phyloP scores from a whole-genome alignment of 2,329 filamentous ascomycete species.

The Penicillium sp. region DNA sequence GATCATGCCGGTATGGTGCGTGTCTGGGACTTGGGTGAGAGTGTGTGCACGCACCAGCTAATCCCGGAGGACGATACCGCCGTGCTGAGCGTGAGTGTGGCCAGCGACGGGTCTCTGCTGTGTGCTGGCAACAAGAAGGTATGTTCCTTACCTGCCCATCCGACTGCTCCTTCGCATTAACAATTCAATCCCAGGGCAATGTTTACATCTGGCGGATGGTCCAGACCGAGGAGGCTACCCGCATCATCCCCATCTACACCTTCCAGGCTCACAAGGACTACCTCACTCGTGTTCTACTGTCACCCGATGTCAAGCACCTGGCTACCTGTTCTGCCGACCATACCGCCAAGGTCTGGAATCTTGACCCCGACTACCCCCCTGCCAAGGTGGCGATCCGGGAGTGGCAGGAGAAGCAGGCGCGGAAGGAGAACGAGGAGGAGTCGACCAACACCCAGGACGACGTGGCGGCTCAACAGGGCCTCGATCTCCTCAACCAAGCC shows the following conservation, averaged over 20 bases:
- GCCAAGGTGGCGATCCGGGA: constrained; percentile 38
- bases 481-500: constrained; percentile 21
- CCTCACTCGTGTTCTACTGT: constrained; percentile 86
- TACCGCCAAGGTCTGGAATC: constrained; percentile 93
- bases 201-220: constrained; percentile 97
- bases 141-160: constrained; percentile 14
- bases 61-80: constrained; percentile 95
- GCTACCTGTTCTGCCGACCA: constrained; percentile 93
- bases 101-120: constrained; percentile 86
- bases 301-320: constrained; percentile 88
- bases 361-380: constrained; percentile 62
- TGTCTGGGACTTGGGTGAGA: constrained; percentile 95
- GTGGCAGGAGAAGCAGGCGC: constrained; percentile 21
- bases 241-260: constrained; percentile 79
- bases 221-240: constrained; percentile 76
- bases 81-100: constrained; percentile 91
- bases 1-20: constrained; percentile 88
- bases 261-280: constrained; percentile 91
- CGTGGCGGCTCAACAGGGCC: constrained; percentile 15
- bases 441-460: constrained; percentile 13
- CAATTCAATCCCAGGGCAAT: constrained; percentile 68
- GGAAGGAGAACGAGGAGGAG: constrained; percentile 13
- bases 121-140: constrained; percentile 91
- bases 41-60: constrained; percentile 92
- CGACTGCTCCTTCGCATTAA: constrained; percentile 2